Evolutionary conservation across 2,329 filamentous ascomycete genomes (phyloP).

Genomic region (Aspergillus phoenicis): DNA sequence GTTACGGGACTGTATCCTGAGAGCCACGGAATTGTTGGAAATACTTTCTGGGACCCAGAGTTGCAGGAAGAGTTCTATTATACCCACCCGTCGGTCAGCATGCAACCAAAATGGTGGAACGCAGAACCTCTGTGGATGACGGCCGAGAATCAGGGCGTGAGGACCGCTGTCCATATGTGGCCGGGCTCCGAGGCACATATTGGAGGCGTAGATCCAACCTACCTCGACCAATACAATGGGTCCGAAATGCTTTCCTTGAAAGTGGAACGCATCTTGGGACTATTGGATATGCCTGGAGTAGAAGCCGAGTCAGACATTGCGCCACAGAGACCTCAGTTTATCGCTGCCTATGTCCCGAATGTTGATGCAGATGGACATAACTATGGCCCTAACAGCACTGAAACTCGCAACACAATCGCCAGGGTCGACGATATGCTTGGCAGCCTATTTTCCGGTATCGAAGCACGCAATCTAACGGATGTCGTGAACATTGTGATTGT

Average conservation of each 20-base stretch:
- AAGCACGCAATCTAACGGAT: conserved; percentile 77
- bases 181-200: conserved; percentile 91
- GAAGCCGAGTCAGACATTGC: conserved; percentile 57
- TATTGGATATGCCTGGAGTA: conserved; percentile 78
- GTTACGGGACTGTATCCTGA: conserved; percentile 92
- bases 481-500: conserved; percentile 96
- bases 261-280: conserved; percentile 74
- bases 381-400: conserved; percentile 92
- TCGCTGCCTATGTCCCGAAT: conserved; percentile 91
- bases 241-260: conserved; percentile 75
- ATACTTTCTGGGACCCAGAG: conserved; percentile 88
- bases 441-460: conserved; percentile 72
- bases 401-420: conserved; percentile 76
- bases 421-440: conserved; percentile 83
- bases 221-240: conserved; percentile 82
- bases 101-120: conserved; percentile 90
- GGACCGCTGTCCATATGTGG: conserved; percentile 95
- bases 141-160: conserved; percentile 78
- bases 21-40: conserved; percentile 88
- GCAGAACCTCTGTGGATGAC: conserved; percentile 94
- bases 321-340: conserved; percentile 77
- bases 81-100: conserved; percentile 72
- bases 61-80: conserved; percentile 83
- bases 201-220: conserved; percentile 70
- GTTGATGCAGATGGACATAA: conserved; percentile 85